A percentile compares a stretch with the other conserved stretches of the same genome.
Evolutionary conservation across 495 filamentous ascomycete species (phyloP).

Genomic region (Glarea lozoyensis): DNA sequence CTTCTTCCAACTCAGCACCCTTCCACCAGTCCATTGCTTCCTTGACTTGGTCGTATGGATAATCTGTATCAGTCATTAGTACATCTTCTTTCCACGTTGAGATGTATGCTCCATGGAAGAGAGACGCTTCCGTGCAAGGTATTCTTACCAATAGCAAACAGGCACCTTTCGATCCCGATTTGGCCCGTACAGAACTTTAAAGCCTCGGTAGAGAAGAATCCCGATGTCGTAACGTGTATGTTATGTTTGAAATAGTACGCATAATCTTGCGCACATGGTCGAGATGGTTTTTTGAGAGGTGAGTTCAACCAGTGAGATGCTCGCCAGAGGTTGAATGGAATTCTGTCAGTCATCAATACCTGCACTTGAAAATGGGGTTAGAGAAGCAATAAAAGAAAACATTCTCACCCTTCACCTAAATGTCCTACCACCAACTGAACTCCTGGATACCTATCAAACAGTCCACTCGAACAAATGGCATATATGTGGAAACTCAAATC

Average conservation of each 20-base stretch:
- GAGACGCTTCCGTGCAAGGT: neutral
- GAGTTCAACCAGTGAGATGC: conserved; percentile 50
- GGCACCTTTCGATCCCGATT: conserved; percentile 28
- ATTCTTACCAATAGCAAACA: conserved; percentile 29
- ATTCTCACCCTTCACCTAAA: conserved; percentile 46
- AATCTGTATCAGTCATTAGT: conserved; percentile 17
- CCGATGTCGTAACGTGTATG: conserved; percentile 57
- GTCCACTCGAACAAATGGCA: conserved; percentile 43
- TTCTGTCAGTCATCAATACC: conserved; percentile 15
- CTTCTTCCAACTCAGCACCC: conserved; percentile 30
- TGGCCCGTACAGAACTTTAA: conserved; percentile 35
- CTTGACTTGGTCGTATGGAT: conserved; percentile 34
- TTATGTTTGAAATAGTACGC: conserved; percentile 50
- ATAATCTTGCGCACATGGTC: conserved; percentile 42
- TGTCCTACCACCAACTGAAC: conserved; percentile 57
- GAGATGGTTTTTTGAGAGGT: conserved; percentile 37
- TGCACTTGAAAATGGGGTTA: neutral
- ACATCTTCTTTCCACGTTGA: no score
- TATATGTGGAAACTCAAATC: conserved; percentile 41
- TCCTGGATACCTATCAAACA: conserved; percentile 46
- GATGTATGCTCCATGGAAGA: no score
- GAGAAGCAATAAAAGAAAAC: no score
- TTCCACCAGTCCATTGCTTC: conserved; percentile 48
- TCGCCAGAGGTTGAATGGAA: conserved; percentile 57
- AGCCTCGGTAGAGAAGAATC: conserved; percentile 50